Percentiles rank a stretch among this genome's conserved stretches.
Evolutionary conservation across 768 basidiomycete genomes (phyloP).

Genomic region (Boletus rex-veris): DNA sequence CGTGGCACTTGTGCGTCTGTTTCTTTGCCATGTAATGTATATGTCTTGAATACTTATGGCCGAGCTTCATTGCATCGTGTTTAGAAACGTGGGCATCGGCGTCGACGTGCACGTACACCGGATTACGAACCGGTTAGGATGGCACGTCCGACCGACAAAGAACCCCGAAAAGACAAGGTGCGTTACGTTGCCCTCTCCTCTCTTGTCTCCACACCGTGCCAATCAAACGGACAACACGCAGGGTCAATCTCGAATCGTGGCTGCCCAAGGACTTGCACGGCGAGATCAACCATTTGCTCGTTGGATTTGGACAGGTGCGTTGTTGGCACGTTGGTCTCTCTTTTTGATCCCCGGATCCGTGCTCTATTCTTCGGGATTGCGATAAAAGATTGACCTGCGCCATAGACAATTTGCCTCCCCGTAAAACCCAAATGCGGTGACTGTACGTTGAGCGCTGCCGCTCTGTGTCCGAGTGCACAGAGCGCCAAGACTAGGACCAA

Average conservation of each 20-base stretch:
- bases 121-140: slow-evolving; percentile 89
- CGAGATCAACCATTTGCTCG: slow-evolving; percentile 77
- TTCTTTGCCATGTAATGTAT: neutral
- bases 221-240: slow-evolving; percentile 20
- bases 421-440: slow-evolving; percentile 60
- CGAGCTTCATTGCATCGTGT: neutral
- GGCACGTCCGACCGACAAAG: slow-evolving; percentile 85
- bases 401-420: slow-evolving; percentile 64
- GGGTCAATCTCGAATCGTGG: slow-evolving; percentile 81
- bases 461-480: slow-evolving; percentile 66
- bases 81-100: slow-evolving; percentile 83
- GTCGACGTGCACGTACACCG: slow-evolving; percentile 96
- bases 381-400: neutral
- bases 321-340: neutral
- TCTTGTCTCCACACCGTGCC: no score
- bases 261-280: slow-evolving; percentile 67
- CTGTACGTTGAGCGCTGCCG: slow-evolving; percentile 53
- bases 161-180: slow-evolving; percentile 87
- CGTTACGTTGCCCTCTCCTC: neutral
- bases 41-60: no score
- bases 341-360: neutral
- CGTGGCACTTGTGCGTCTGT: slow-evolving; percentile 70
- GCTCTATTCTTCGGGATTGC: neutral
- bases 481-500: slow-evolving; percentile 18
- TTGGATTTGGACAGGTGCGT: slow-evolving; percentile 79